Evolutionary conservation across 148 eudicot genomes (phyloP).

Genomic region (Nepenthes gracilis): DNA sequence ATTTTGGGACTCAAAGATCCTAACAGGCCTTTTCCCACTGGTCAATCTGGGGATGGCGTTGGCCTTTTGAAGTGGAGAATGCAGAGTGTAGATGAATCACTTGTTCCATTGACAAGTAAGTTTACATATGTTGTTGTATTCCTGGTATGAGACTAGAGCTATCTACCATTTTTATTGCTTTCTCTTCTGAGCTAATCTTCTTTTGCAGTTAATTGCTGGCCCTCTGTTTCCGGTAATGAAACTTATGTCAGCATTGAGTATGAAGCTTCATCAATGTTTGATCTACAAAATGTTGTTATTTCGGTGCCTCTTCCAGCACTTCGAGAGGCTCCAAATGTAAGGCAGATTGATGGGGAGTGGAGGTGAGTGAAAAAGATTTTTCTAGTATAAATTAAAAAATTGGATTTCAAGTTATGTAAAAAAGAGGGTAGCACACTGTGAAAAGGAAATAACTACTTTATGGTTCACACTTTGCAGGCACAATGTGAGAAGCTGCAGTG

Average conservation of each 20-base stretch:
- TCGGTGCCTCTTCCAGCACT: constrained; percentile 95
- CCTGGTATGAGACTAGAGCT: too few species aligned
- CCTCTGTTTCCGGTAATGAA: constrained; percentile 89
- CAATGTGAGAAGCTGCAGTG: too few species aligned
- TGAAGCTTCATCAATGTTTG: constrained; percentile 79
- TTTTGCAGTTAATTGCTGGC: constrained; percentile 94
- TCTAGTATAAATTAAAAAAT: not conserved
- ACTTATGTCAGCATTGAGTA: constrained; percentile 90
- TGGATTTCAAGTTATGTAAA: not conserved
- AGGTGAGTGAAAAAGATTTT: constrained; percentile 32
- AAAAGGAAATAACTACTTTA: not conserved
- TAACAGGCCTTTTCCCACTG: constrained; percentile 76
- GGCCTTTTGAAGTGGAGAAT: constrained; percentile 90
- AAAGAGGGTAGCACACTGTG: not conserved
- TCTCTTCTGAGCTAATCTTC: not conserved
- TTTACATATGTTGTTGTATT: constrained; percentile 5
- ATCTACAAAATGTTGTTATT: constrained; percentile 88
- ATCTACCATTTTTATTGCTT: not conserved
- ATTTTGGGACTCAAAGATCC: constrained; percentile 94
- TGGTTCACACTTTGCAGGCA: too few species aligned
- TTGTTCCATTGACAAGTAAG: constrained; percentile 86
- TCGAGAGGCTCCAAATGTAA: constrained; percentile 83
- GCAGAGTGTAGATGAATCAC: constrained; percentile 80
- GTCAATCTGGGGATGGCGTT: constrained; percentile 88
- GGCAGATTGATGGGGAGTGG: constrained; percentile 93